Evolutionary conservation across 768 basidiomycete genomes (phyloP).

Genomic region (Boletus rufocinnamomeus): DNA sequence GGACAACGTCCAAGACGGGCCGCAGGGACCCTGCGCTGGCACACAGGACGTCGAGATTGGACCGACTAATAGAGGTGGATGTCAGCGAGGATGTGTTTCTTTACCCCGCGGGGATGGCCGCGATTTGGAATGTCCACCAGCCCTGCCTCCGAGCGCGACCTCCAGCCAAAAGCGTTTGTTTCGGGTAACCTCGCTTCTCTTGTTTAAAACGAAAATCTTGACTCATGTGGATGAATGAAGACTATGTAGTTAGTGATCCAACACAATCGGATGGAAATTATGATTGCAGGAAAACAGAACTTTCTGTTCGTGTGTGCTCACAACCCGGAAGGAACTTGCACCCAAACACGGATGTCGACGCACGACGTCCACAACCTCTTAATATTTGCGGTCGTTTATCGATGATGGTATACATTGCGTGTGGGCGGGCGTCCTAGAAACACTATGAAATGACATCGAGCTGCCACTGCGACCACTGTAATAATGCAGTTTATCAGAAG

Average conservation of each 20-base stretch:
- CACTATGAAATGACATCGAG: constrained; percentile 4
- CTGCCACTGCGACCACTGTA: constrained; percentile 6
- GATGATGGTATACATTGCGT: constrained; percentile 8
- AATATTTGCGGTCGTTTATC: not conserved
- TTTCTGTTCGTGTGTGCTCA: not conserved
- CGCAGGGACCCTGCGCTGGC: constrained; percentile 44
- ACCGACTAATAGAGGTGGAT: constrained; percentile 64
- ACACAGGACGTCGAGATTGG: constrained; percentile 50
- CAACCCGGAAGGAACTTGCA: not conserved
- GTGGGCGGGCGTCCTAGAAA: not conserved
- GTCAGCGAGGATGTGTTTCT: constrained; percentile 85
- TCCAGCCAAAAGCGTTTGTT: constrained; percentile 83
- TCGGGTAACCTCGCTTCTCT: constrained; percentile 63
- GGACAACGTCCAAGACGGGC: constrained; percentile 44
- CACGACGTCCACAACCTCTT: not conserved
- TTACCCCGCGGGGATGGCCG: constrained; percentile 87
- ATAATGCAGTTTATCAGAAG: constrained; percentile 15
- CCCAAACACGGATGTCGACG: not conserved
- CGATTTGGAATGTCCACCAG: constrained; percentile 91
- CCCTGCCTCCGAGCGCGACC: constrained; percentile 54
- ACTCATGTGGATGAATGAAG: not conserved
- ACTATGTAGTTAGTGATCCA: not conserved
- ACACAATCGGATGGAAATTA: not conserved
- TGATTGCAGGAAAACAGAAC: not conserved
- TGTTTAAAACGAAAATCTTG: not conserved